phyloP scores from a whole-genome alignment of 2,329 filamentous ascomycete genomes.

The Penicillium sp. region DNA sequence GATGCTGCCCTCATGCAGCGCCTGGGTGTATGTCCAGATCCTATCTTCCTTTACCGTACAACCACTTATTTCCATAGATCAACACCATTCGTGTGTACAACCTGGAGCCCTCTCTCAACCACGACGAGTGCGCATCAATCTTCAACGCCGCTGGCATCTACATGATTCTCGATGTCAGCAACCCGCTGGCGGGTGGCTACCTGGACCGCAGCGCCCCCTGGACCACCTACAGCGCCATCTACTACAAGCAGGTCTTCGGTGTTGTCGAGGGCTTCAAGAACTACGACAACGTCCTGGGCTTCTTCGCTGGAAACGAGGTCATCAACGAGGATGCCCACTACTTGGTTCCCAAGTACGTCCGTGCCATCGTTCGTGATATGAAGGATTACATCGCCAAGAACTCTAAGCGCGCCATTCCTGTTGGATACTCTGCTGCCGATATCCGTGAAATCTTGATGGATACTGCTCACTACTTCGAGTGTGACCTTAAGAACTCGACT shows the following conservation, averaged over 20 bases:
- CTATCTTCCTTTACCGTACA: background rate
- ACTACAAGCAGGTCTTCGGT: conserved; percentile 58
- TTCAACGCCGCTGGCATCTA: conserved; percentile 67
- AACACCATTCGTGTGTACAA: conserved; percentile 67
- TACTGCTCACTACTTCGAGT: conserved; percentile 61
- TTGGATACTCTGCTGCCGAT: conserved; percentile 67
- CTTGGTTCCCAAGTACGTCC: conserved; percentile 57
- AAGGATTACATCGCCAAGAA: conserved; percentile 66
- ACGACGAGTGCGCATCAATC: conserved; percentile 61
- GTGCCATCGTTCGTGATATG: conserved; percentile 64
- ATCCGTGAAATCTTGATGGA: conserved; percentile 59
- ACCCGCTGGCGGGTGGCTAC: conserved; percentile 54
- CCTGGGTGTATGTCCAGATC: conserved; percentile 49
- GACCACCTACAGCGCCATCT: conserved; percentile 54
- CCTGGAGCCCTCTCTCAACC: conserved; percentile 57
- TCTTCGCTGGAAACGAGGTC: conserved; percentile 67
- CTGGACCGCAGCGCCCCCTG: conserved; percentile 56
- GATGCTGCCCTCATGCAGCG: conserved; percentile 63
- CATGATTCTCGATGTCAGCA: conserved; percentile 65
- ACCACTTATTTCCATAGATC: conserved; percentile 34
- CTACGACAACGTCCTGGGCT: conserved; percentile 64
- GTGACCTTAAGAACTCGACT: conserved; percentile 49
- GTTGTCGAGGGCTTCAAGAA: conserved; percentile 65
- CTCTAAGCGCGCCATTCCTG: conserved; percentile 56
- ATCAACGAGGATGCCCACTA: conserved; percentile 60